These are phyloP conservation scores for Sarcodon aspratus DNA, from an alignment of 768 basidiomycete genomes.

Conservation along the genomic window DNA sequence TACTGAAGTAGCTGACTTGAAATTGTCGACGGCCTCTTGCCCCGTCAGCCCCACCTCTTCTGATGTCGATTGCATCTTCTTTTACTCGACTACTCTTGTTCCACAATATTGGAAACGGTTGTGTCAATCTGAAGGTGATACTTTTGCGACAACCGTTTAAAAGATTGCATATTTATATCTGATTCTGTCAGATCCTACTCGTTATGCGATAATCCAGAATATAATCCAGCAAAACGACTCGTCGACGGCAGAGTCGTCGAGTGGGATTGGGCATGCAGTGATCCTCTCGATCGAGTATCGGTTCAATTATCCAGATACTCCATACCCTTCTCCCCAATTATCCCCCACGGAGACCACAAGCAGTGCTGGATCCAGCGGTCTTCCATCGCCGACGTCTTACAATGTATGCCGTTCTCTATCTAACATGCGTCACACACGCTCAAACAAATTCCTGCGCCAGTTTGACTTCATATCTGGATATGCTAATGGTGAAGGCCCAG, in stretches of 20 bases:
- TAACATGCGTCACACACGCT: background rate
- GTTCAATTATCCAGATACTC: background rate
- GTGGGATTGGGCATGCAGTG: background rate
- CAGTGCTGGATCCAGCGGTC: background rate
- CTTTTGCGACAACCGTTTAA: too few relatives aligned
- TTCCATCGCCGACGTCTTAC: background rate
- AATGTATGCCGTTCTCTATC: background rate
- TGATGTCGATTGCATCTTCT: background rate
- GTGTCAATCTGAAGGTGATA: background rate
- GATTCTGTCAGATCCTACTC: background rate
- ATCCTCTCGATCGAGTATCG: background rate
- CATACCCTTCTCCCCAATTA: background rate
- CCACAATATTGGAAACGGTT: background rate
- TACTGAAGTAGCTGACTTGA: slow-evolving; percentile 29
- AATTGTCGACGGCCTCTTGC: background rate
- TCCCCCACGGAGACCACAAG: background rate
- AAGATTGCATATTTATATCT: too few relatives aligned
- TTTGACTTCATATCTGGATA: too few relatives aligned
- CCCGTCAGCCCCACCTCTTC: background rate
- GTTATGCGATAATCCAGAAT: background rate
- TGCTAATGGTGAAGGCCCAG: too few relatives aligned
- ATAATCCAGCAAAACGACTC: background rate
- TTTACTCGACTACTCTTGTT: background rate
- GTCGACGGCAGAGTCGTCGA: background rate
- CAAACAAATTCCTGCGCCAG: too few relatives aligned